Base-by-base conservation (phyloP, 495 filamentous ascomycete species). In the Hyaloscypha variabilis region DNA sequence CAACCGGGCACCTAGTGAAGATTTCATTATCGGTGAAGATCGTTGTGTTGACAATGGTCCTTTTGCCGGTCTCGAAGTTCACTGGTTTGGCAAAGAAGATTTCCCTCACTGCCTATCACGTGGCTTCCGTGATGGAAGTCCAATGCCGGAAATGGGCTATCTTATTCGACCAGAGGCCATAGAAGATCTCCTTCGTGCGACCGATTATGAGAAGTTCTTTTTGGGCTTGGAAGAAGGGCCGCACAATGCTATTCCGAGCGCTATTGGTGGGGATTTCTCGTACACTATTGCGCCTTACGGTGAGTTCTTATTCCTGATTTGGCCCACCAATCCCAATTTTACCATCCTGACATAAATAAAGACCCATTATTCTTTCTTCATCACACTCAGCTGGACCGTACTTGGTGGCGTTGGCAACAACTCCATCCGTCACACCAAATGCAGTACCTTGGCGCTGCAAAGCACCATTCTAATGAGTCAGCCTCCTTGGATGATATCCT, bases 371-470 rank as follows among this genome's bases (percentile, higher is more conserved):
- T 87, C 67, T 83, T 81, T 66, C 76, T 87, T 60, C 85, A 88
- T 67, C 84, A 88, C 65, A 78, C 75, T 6, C 78, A 85, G 68
- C 73, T 88, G 0, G 86, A 87, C 69, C 79, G 84, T 0, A 29
- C 87, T 11, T 89, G 85, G 85, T 81, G 78, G 76, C 73, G 75
- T 24, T 89, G 86, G 86, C 85, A 88, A 70, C 76, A 83, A 68
- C 66, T 76, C 34, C 72, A 82, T 66, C 71, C 74, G 0, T 58
- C 59, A 39, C 51, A 31, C 11, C 65, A 75, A 19, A 65, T 76
- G 36, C 17, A 28, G 4, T 63, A 63, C 26, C 6, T 8, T 13
- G 54, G 65, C 4, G 21, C 10, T 6, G n/a, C 49, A 31, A 31
- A 19, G 14, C 19, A 49, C 39, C 24, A 29, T 19, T 64, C 61